Evolutionary conservation across 2,329 filamentous ascomycete genomes (phyloP).

Genomic region (Diaporthe humulicola): DNA sequence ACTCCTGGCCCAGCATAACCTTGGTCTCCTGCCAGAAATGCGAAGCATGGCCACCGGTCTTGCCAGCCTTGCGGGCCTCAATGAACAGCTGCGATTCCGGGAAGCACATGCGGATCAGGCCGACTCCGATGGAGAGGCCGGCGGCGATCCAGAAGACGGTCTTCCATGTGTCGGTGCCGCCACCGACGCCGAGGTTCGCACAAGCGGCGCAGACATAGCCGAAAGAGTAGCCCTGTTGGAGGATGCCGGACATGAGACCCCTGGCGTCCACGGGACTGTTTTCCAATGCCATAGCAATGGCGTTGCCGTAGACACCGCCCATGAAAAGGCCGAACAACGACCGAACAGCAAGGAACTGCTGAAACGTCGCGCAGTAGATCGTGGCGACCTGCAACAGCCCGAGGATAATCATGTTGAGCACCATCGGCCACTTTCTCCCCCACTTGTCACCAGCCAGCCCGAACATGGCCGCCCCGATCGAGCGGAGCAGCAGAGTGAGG

Average conservation of each 20-base stretch:
- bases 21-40: slow-evolving; percentile 79
- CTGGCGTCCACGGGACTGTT: slow-evolving; percentile 70
- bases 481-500: slow-evolving; percentile 80
- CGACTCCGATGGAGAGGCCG: slow-evolving; percentile 76
- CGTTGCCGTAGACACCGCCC: slow-evolving; percentile 85
- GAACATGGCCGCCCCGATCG: slow-evolving; percentile 81
- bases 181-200: slow-evolving; percentile 80
- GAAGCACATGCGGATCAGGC: slow-evolving; percentile 75
- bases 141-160: slow-evolving; percentile 81
- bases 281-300: slow-evolving; percentile 83
- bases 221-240: slow-evolving; percentile 86
- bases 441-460: slow-evolving; percentile 84
- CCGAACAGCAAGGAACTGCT: slow-evolving; percentile 80
- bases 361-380: slow-evolving; percentile 80
- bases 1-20: slow-evolving; percentile 76
- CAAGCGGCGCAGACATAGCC: slow-evolving; percentile 85
- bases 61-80: slow-evolving; percentile 73
- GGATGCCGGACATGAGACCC: slow-evolving; percentile 84
- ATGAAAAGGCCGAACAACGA: slow-evolving; percentile 83
- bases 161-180: slow-evolving; percentile 75
- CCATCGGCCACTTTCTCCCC: slow-evolving; percentile 88
- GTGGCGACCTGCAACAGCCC: slow-evolving; percentile 79
- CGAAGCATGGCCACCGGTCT: slow-evolving; percentile 58
- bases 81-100: slow-evolving; percentile 83
- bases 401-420: slow-evolving; percentile 81